Conservation (phyloP, 257 asterid genomes). For the Lavandula angustifolia region DNA sequence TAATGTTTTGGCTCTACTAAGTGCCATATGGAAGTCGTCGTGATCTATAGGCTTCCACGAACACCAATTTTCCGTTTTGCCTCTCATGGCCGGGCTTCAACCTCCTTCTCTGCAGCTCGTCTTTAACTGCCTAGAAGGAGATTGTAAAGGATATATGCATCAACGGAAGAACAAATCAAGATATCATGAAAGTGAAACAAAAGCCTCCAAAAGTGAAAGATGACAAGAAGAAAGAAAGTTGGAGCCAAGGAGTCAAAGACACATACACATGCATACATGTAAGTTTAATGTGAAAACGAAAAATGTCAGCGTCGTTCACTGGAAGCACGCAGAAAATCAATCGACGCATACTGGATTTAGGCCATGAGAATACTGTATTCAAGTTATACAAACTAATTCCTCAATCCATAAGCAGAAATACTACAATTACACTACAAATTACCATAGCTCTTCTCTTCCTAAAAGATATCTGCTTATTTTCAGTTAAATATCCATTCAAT, state of each 20-base stretch:
- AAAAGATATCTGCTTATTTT: neutral
- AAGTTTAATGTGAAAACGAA: no score
- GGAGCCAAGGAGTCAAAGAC: neutral
- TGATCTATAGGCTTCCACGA: conserved; percentile 56
- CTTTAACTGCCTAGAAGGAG: conserved; percentile 63
- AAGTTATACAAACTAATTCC: neutral
- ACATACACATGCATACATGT: no score
- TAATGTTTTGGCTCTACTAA: conserved; percentile 45
- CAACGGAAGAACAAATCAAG: conserved; percentile 10
- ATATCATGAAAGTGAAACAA: neutral
- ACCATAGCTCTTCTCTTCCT: neutral
- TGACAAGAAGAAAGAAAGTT: neutral
- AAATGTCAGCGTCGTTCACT: no score
- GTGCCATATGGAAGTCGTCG: conserved; percentile 56
- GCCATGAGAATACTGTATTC: neutral
- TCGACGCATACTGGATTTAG: neutral
- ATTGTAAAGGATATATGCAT: conserved; percentile 7
- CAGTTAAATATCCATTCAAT: conserved; percentile 5
- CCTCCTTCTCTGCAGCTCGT: conserved; percentile 57
- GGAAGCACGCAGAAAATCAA: neutral
- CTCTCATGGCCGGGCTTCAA: conserved; percentile 33
- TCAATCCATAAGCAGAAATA: conserved; percentile 1
- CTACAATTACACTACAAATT: conserved; percentile 1
- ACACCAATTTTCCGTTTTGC: conserved; percentile 38
- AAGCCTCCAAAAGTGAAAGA: neutral